phyloP scores from a whole-genome alignment of 352 stramenopile species.

The Blastocystis sp. region DNA sequence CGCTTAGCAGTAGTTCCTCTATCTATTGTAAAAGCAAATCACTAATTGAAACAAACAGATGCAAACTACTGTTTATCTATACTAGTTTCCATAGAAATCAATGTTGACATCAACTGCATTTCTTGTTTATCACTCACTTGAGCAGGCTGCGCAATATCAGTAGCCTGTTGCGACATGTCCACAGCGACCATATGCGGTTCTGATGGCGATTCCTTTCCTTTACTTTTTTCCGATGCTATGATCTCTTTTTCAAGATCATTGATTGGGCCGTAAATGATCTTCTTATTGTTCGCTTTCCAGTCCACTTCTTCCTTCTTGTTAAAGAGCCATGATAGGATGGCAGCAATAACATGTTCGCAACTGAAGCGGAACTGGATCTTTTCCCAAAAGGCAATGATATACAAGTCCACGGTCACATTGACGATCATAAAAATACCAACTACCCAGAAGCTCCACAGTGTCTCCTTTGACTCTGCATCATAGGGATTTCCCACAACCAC shows the following conservation, averaged over 20 bases:
- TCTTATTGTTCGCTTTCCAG: slow-evolving; percentile 42
- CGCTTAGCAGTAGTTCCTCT: too few relatives aligned
- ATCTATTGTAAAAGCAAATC: too few relatives aligned
- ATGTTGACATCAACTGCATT: background rate
- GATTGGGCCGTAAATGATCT: slow-evolving; percentile 51
- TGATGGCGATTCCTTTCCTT: background rate
- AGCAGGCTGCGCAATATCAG: background rate
- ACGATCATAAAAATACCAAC: slow-evolving; percentile 23
- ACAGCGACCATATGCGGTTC: background rate
- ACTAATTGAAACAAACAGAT: too few relatives aligned
- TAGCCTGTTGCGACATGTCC: background rate
- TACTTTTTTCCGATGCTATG: background rate
- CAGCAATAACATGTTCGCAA: slow-evolving; percentile 14
- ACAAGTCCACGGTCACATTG: slow-evolving; percentile 1
- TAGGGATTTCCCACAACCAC: slow-evolving; percentile 25
- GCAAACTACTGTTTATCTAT: too few relatives aligned
- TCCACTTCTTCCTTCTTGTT: slow-evolving; percentile 29
- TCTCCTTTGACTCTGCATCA: background rate
- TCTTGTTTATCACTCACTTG: slow-evolving; percentile 16
- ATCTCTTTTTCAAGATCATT: slow-evolving; percentile 24
- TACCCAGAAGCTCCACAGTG: slow-evolving; percentile 25
- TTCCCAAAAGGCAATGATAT: slow-evolving; percentile 14
- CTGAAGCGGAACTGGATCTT: slow-evolving; percentile 29
- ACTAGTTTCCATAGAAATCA: background rate
- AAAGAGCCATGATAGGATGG: slow-evolving; percentile 44